These are phyloP conservation scores for Erysimum pusillum DNA, from an alignment of 441 rosid genomes.

Conservation along the genomic window DNA sequence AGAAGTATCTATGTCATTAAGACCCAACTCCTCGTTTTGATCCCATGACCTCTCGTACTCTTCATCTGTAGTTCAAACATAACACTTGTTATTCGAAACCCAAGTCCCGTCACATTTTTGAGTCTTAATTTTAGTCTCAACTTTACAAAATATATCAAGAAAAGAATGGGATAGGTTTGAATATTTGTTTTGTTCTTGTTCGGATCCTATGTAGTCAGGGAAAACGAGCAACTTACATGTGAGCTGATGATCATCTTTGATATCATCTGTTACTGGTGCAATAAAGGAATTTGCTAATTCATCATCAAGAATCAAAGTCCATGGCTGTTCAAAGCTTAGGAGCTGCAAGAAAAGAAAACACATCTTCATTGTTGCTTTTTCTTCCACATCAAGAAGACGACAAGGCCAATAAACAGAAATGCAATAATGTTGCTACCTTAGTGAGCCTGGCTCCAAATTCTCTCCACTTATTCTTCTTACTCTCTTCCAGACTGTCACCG, in stretches of 20 bases:
- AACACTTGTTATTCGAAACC: conserved; percentile 4
- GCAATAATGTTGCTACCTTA: conserved; percentile 58
- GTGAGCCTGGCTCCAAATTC: conserved; percentile 71
- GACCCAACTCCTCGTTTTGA: conserved; percentile 93
- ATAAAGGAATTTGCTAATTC: conserved; percentile 90
- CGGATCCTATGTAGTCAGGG: not conserved
- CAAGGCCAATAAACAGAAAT: not conserved
- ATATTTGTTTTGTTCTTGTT: not conserved
- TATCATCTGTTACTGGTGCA: conserved; percentile 82
- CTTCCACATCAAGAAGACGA: conserved; percentile 6
- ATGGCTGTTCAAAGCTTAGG: conserved; percentile 67
- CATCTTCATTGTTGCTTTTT: not conserved
- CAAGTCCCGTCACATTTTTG: not conserved
- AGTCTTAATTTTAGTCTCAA: not conserved
- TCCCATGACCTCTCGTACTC: conserved; percentile 94
- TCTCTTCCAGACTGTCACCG: conserved; percentile 89
- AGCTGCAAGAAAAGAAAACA: conserved; percentile 56
- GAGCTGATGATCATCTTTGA: conserved; percentile 85
- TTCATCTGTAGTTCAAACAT: conserved; percentile 61
- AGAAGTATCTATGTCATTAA: conserved; percentile 89
- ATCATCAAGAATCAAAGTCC: conserved; percentile 89
- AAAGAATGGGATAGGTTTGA: not conserved
- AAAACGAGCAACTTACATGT: conserved; percentile 62
- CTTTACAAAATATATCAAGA: not conserved
- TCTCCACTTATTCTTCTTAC: conserved; percentile 74